Percentiles rank a stretch among this genome's conserved stretches.
Evolutionary conservation across 1,284 basidiomycete genomes (phyloP).

Genomic region (Coriolopsis trogii): DNA sequence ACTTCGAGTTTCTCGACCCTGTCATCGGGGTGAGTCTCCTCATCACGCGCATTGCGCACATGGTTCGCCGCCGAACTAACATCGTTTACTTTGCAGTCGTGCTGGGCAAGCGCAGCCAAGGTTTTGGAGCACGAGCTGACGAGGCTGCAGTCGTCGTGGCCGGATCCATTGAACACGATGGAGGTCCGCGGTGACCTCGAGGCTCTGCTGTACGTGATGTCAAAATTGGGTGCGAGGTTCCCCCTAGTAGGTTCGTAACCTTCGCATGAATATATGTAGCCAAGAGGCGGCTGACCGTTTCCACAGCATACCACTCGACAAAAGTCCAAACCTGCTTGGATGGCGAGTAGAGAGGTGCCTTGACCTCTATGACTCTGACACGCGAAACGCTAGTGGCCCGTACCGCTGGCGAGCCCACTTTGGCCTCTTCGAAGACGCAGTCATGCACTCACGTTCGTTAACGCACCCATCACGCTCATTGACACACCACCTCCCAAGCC

Average conservation of each 20-base stretch:
- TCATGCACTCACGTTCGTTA: slow-evolving; percentile 27
- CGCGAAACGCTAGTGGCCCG: not conserved
- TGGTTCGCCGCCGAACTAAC: slow-evolving; percentile 1
- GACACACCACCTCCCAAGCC: slow-evolving; percentile 14
- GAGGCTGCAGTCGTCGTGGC: slow-evolving; percentile 60
- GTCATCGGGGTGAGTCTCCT: slow-evolving; percentile 64
- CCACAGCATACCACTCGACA: slow-evolving; percentile 39
- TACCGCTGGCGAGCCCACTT: too few relatives aligned
- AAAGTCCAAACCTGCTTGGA: slow-evolving; percentile 42
- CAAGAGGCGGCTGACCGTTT: too few relatives aligned
- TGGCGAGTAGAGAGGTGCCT: slow-evolving; percentile 27
- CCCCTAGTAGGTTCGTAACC: slow-evolving; percentile 57
- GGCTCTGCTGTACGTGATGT: slow-evolving; percentile 65
- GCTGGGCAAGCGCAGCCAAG: slow-evolving; percentile 70
- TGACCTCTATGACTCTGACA: slow-evolving; percentile 13
- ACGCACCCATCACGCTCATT: slow-evolving; percentile 26
- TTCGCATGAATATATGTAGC: not conserved
- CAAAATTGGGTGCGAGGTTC: slow-evolving; percentile 56
- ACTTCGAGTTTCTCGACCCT: slow-evolving; percentile 72
- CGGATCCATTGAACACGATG: slow-evolving; percentile 50
- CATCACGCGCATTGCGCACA: slow-evolving; percentile 7
- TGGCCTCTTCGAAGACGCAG: slow-evolving; percentile 12
- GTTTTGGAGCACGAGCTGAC: slow-evolving; percentile 65
- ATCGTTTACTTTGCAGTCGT: slow-evolving; percentile 47
- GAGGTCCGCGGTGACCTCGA: slow-evolving; percentile 64